Conservation (phyloP, 495 filamentous ascomycete genomes). For the Xylaria sp. region DNA sequence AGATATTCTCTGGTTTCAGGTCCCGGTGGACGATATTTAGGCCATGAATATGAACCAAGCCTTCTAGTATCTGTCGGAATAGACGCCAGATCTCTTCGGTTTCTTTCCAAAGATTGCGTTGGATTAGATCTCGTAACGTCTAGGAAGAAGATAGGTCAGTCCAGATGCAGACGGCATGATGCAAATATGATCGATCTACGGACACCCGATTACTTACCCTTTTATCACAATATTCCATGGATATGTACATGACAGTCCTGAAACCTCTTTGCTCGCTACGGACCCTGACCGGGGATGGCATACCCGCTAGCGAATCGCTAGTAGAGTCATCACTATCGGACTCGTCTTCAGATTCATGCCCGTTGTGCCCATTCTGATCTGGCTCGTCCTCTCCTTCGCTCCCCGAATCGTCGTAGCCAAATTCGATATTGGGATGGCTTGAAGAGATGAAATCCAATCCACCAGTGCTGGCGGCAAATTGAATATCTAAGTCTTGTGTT, state of each 20-base stretch:
- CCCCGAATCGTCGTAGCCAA: conserved; percentile 75
- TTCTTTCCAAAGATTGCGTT: conserved; percentile 73
- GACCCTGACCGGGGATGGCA: conserved; percentile 40
- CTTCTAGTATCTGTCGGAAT: conserved; percentile 91
- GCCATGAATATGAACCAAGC: conserved; percentile 86
- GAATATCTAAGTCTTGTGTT: conserved; percentile 63
- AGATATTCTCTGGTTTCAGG: conserved; percentile 97
- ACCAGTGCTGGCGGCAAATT: conserved; percentile 68
- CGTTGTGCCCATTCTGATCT: conserved; percentile 26
- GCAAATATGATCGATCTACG: background rate
- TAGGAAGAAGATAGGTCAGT: conserved; percentile 38
- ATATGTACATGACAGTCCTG: conserved; percentile 57
- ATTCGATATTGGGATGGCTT: conserved; percentile 80
- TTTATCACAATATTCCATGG: conserved; percentile 97
- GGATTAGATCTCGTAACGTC: conserved; percentile 91
- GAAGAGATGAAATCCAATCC: conserved; percentile 95
- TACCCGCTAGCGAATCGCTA: conserved; percentile 28
- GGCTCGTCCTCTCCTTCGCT: conserved; percentile 47
- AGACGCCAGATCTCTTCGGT: conserved; percentile 84
- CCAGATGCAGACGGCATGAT: background rate
- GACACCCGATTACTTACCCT: conserved; percentile 60
- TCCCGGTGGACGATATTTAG: conserved; percentile 95
- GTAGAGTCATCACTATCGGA: conserved; percentile 31
- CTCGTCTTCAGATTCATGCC: conserved; percentile 18
- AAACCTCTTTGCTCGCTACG: conserved; percentile 43